These are phyloP conservation scores for Hygrophorus russula DNA, from an alignment of 768 basidiomycete species.

Conservation along the genomic window DNA sequence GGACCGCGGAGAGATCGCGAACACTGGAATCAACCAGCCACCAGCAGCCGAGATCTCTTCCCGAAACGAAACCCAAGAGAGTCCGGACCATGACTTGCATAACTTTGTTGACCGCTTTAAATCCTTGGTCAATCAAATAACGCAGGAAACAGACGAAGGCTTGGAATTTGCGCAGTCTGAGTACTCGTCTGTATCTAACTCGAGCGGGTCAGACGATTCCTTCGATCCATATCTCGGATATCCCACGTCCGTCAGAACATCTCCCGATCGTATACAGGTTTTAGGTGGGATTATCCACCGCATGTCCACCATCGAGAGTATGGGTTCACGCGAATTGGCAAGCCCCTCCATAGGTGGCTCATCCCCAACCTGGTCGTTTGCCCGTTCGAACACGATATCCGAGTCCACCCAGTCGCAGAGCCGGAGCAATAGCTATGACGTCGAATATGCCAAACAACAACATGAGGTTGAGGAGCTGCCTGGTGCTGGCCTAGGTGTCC, in stretches of 20 bases:
- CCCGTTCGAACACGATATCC: no score
- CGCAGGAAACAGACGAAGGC: conserved; percentile 41
- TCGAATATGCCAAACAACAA: no score
- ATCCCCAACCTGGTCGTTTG: no score
- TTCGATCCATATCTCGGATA: conserved; percentile 4
- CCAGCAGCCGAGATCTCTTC: not conserved
- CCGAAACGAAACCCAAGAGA: conserved; percentile 4
- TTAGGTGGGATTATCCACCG: conserved; percentile 56
- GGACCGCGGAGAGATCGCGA: no score
- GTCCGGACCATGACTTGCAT: conserved; percentile 24
- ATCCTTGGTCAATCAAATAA: conserved; percentile 36
- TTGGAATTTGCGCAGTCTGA: conserved; percentile 21
- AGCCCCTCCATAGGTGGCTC: not conserved
- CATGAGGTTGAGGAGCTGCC: no score
- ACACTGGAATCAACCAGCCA: no score
- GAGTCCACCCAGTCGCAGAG: no score
- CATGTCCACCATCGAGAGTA: conserved; percentile 74
- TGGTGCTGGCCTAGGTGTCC: no score
- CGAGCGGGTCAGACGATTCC: conserved; percentile 11
- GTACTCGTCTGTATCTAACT: conserved; percentile 2
- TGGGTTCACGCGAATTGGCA: conserved; percentile 49
- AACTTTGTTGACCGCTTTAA: conserved; percentile 41
- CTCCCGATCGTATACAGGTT: conserved; percentile 37
- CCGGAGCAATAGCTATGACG: no score
- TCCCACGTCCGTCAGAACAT: conserved; percentile 26